Percentiles rank a stretch among this genome's conserved stretches.
Conservation (phyloP, 2,329 filamentous ascomycete species). For the Botryotinia globosa region DNA sequence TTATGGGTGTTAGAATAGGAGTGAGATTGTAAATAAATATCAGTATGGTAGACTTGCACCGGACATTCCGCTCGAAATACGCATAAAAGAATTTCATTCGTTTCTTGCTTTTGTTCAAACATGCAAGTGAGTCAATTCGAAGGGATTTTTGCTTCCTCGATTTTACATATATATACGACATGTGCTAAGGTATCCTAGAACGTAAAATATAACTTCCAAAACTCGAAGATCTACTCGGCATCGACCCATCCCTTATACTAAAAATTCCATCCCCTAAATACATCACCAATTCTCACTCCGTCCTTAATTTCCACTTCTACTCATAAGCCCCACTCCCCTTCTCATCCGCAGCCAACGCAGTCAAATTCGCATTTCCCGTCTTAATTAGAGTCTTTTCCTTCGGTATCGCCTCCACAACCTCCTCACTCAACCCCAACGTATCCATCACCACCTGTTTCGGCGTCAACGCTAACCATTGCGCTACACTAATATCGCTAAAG, state of each 20-base stretch:
- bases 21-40: background rate
- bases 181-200: background rate
- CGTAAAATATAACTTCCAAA: background rate
- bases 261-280: background rate
- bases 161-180: background rate
- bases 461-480: slow-evolving; percentile 55
- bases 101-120: background rate
- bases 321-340: slow-evolving; percentile 28
- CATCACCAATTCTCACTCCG: background rate
- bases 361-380: slow-evolving; percentile 40
- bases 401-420: slow-evolving; percentile 41
- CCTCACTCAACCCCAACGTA: slow-evolving; percentile 40
- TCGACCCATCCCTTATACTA: background rate
- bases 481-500: slow-evolving; percentile 50
- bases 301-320: background rate
- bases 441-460: slow-evolving; percentile 30
- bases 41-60: background rate
- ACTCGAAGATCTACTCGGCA: background rate
- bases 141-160: background rate
- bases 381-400: slow-evolving; percentile 46
- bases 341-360: slow-evolving; percentile 27
- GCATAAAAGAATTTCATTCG: background rate
- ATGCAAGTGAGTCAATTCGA: background rate
- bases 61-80: background rate
- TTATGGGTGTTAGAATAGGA: background rate